A percentile compares a stretch with the other conserved stretches of the same genome.
Conservation (phyloP, 352 stramenopile species). For the Blastocystis sp. region DNA sequence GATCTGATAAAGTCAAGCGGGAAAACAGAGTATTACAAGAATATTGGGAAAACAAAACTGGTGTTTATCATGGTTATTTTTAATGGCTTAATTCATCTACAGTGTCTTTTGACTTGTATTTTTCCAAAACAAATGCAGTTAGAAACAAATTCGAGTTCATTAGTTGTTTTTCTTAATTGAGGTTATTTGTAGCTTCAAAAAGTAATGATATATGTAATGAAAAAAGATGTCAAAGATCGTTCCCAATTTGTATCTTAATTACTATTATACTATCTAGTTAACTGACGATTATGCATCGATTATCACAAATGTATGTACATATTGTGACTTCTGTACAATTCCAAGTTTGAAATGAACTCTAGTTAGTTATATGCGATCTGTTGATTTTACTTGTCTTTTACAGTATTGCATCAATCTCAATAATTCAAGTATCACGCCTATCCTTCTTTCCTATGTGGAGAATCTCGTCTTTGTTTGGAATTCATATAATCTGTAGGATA, state of each 20-base stretch:
- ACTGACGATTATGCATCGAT: slow-evolving; percentile 48
- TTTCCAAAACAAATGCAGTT: slow-evolving; percentile 10
- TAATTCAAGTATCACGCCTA: slow-evolving; percentile 2
- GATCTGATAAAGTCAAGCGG: slow-evolving; percentile 37
- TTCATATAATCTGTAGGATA: background rate
- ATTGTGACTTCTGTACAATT: slow-evolving; percentile 19
- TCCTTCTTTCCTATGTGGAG: slow-evolving; percentile 22
- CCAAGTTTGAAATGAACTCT: background rate
- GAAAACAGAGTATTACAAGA: slow-evolving; percentile 24
- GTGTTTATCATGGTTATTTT: slow-evolving; percentile 39
- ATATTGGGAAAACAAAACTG: background rate
- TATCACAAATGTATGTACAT: slow-evolving; percentile 19
- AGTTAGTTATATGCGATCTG: slow-evolving; percentile 49
- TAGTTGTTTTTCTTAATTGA: background rate
- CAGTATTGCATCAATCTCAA: slow-evolving; percentile 43
- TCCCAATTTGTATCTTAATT: background rate
- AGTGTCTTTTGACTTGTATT: slow-evolving; percentile 43
- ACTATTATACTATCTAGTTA: background rate
- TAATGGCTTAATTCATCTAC: background rate
- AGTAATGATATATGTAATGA: slow-evolving; percentile 19
- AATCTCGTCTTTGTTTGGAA: background rate
- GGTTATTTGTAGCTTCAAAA: slow-evolving; percentile 5
- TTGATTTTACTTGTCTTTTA: slow-evolving; percentile 26
- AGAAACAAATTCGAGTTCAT: slow-evolving; percentile 10
- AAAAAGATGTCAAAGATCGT: slow-evolving; percentile 11